Evolutionary conservation across 495 filamentous ascomycete species (phyloP).

Genomic region (Aspergillus campestris): DNA sequence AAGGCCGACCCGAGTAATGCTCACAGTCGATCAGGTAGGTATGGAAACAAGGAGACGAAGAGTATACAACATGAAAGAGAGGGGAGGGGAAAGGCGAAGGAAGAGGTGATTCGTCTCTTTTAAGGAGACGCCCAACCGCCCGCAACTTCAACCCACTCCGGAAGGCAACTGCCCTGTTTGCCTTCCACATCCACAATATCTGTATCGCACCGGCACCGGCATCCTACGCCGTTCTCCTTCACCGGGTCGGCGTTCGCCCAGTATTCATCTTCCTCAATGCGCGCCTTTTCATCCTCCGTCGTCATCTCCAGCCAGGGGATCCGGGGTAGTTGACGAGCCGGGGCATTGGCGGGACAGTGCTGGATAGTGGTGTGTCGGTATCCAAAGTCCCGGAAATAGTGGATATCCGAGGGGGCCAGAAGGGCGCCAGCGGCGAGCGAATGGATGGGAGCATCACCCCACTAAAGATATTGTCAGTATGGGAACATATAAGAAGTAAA

Average conservation of each 20-base stretch:
- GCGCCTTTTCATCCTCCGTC: constrained; percentile 75
- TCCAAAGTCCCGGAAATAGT: constrained; percentile 99
- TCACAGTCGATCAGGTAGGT: constrained; percentile 26
- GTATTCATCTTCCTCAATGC: constrained; percentile 91
- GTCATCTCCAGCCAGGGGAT: constrained; percentile 78
- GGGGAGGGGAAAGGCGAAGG: background rate
- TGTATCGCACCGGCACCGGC: constrained; percentile 95
- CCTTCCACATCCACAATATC: constrained; percentile 96
- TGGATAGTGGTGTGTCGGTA: constrained; percentile 99
- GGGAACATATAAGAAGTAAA: constrained; percentile 9
- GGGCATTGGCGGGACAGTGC: constrained; percentile 96
- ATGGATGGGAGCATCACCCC: constrained; percentile 98
- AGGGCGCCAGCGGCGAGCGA: constrained; percentile 91
- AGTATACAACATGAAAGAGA: constrained; percentile 24
- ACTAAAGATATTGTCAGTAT: constrained; percentile 45
- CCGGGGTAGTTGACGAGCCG: constrained; percentile 75
- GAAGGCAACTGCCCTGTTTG: constrained; percentile 88
- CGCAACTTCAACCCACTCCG: constrained; percentile 96
- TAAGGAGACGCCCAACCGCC: constrained; percentile 83
- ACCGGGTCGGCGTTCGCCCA: constrained; percentile 82
- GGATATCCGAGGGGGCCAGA: constrained; percentile 73
- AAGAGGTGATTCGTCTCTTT: background rate
- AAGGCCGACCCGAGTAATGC: constrained; percentile 29
- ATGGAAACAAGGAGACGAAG: constrained; percentile 26
- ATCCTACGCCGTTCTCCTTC: constrained; percentile 95